Evolutionary conservation across 495 filamentous ascomycete genomes (phyloP), one percentile per base, ranked within the genome.

Genomic region (Lophium mytilinum): DNA sequence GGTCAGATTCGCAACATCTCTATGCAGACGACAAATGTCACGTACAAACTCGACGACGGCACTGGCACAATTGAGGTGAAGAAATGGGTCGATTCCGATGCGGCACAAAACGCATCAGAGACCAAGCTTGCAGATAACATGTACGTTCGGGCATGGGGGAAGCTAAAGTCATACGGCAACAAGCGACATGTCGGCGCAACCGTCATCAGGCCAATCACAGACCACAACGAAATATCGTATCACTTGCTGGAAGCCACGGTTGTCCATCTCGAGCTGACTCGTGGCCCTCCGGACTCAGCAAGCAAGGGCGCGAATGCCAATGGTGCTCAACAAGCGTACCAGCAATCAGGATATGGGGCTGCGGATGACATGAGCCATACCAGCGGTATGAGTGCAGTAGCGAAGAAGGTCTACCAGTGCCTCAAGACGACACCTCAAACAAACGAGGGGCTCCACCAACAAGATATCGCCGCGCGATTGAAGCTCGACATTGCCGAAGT

Each of bases 31-130:
- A 95, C 92, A 53, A 94, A 96, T 75, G 78, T 87, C 57, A 95
- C 87, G 35, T 96, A 95, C 80, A 86, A 83, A 63, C 73, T 97
- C 62, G 94, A 97, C 73, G 93, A 98, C 73, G 93, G 94, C 71
- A 97, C 93, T 0, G 93, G 89, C 56, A 77, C 82, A 30, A 83
- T 96, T 54, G 93, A 98, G 76, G 90, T 89, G 40, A 96, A 96
- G 76, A 82, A 88, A 70, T 97, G 89, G 89, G 74, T 90, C 18
- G 89, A 96, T 73, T 68, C 77, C 7, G 71, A 71, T 34, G 49
- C 49, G n/a, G 73, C 73, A 37, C 17, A 39, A 1, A 37, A 35
- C 14, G 61, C 65, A 9, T 58, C 69, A 33, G 80, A 78, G 60
- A 65, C 71, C 34, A 79, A 80, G 68, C 67, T 82, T 37, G 69